Percentiles rank a stretch among this genome's conserved stretches.
Evolutionary conservation across 306 rosid species (phyloP).

Genomic region (Malus fusca): DNA sequence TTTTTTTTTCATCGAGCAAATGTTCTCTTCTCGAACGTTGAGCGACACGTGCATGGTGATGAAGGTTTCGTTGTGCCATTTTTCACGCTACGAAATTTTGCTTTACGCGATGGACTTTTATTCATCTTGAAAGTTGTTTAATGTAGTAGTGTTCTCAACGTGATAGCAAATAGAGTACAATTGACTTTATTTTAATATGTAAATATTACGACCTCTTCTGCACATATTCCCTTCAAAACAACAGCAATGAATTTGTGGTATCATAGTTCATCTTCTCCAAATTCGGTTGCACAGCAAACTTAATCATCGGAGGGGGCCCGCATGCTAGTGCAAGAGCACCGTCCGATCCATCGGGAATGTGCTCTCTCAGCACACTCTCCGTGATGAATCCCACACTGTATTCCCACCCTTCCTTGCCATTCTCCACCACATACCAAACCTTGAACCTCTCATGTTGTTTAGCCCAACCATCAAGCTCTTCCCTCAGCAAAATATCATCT

Average conservation of each 20-base stretch:
- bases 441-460: slow-evolving; percentile 41
- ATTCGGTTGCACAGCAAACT: slow-evolving; percentile 57
- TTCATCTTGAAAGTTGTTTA: background rate
- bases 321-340: slow-evolving; percentile 62
- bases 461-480: slow-evolving; percentile 69
- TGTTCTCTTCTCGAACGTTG: too few species aligned
- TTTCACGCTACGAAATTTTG: too few species aligned
- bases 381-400: slow-evolving; percentile 61
- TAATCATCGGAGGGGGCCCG: slow-evolving; percentile 87
- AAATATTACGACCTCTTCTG: background rate
- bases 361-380: slow-evolving; percentile 53
- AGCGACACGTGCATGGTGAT: too few species aligned
- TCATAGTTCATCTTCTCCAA: slow-evolving; percentile 73
- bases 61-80: too few species aligned
- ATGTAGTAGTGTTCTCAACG: background rate
- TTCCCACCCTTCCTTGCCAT: slow-evolving; percentile 49
- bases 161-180: background rate
- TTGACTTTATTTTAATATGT: background rate
- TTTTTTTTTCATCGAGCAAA: too few species aligned
- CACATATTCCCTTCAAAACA: slow-evolving; percentile 34
- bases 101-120: too few species aligned
- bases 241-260: slow-evolving; percentile 40
- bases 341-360: slow-evolving; percentile 41
- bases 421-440: slow-evolving; percentile 75
- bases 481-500: slow-evolving; percentile 65